Base-by-base conservation (phyloP, 306 rosid genomes). In the Rosa multiflora region DNA sequence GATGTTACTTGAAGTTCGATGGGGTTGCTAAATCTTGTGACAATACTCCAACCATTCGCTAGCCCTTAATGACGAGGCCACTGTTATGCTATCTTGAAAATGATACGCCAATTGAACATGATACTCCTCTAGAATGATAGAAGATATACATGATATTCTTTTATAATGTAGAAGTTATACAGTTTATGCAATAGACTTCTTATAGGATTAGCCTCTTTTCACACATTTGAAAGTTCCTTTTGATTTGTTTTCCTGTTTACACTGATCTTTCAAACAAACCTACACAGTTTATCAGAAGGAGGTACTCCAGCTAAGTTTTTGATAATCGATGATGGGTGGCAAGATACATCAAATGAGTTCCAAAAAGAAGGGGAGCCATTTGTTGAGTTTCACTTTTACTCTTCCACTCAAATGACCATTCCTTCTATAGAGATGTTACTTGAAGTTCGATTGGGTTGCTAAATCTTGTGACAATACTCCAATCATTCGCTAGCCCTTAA, bases 281-380 rank as follows among this genome's bases (percentile, higher is more conserved):
- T 52, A 46, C 43, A 26, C 85, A 85, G 88, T 81, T 78, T 85
- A 63, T 81, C 85, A 4, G 18, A 85, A 39, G 88, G 88, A 74
- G 88, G 88, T 67, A 78, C 88, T 68, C 88, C 88, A 55, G 85
- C 85, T 49, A 85, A 70, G 82, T 85, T 85, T 70, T 63, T 85
- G 75, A 78, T 85, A 20, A 78, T 85, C 39, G 88, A 85, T 23
- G 88, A 85, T 47, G 88, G 88, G 23, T 85, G 88, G 88, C 85
- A 85, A 78, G 85, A 85, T 74, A 82, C 84, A 5, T 7, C 43
- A 44, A 85, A 85, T 55, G 88, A 85, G 77, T 85, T 85, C 61
- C 85, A 78, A 58, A 85, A 78, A 78, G 88, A 85, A 78, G 88
- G 88, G 67, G 88, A 85, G 66, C 85, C 85, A 62, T 81, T 40